Evolutionary conservation across 352 stramenopile genomes (phyloP).

Genomic region (Phytopythium vexans): DNA sequence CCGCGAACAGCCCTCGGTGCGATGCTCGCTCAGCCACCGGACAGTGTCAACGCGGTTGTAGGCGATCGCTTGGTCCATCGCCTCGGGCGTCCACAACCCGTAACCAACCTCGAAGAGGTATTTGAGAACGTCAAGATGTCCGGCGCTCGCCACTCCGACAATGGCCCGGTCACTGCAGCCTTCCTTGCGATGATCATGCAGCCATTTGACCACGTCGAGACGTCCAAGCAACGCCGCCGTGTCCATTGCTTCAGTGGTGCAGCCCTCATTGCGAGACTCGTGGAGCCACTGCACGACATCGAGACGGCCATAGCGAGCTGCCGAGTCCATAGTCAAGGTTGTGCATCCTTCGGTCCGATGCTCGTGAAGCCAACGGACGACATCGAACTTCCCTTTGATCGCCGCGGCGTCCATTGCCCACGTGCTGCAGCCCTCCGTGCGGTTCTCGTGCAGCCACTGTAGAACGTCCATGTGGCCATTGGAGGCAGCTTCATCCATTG

Average conservation of each 20-base stretch:
- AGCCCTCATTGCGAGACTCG: constrained; percentile 4
- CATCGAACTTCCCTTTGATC: constrained; percentile 20
- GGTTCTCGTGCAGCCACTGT: constrained; percentile 22
- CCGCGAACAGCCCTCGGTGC: not conserved
- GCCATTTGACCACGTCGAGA: not conserved
- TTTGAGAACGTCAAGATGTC: constrained; percentile 23
- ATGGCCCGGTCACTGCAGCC: constrained; percentile 25
- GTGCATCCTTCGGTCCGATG: not conserved
- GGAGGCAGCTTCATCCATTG: constrained; percentile 21
- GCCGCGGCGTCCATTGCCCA: constrained; percentile 31
- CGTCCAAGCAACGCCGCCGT: not conserved
- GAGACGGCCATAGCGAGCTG: constrained; percentile 2
- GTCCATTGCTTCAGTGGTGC: constrained; percentile 2
- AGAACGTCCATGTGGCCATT: constrained; percentile 22
- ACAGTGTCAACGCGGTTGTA: not conserved
- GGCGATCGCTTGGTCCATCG: constrained; percentile 25
- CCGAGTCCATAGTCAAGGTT: constrained; percentile 9
- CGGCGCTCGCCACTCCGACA: constrained; percentile 14
- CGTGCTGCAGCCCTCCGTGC: constrained; percentile 21
- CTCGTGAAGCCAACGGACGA: constrained; percentile 24
- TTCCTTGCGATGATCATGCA: not conserved
- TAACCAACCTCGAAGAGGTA: constrained; percentile 26
- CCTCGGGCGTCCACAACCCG: constrained; percentile 21
- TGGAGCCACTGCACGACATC: constrained; percentile 9
- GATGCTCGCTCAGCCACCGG: not conserved